Conservation (phyloP, 345 rosid genomes). For the Pistacia atlantica region DNA sequence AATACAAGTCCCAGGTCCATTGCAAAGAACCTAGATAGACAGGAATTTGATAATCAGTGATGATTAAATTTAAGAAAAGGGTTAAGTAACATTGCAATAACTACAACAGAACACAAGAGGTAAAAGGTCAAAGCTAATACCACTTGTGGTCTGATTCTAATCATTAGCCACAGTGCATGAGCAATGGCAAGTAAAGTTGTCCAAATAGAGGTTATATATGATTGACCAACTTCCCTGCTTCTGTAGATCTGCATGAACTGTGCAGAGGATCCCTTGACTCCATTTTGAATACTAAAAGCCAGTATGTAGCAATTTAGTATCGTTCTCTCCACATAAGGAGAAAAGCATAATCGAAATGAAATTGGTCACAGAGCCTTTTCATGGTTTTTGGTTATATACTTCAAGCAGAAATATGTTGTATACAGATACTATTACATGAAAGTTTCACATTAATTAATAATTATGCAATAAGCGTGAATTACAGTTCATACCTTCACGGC, state of each 20-base stretch:
- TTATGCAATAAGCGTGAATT: no score
- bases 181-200: conserved; percentile 67
- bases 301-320: no score
- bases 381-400: no score
- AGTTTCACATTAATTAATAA: no score
- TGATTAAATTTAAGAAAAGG: conserved; percentile 9
- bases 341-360: no score
- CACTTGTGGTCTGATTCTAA: conserved; percentile 84
- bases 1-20: conserved; percentile 92
- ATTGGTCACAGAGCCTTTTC: no score
- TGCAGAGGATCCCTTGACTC: conserved; percentile 30
- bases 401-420: no score
- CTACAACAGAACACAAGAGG: not conserved
- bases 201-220: conserved; percentile 82
- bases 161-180: conserved; percentile 78
- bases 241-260: conserved; percentile 77
- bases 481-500: no score
- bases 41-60: conserved; percentile 3
- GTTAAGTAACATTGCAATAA: conserved; percentile 1
- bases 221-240: conserved; percentile 97
- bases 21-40: conserved; percentile 69
- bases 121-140: conserved; percentile 40
- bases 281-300: conserved; percentile 26
- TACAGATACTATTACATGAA: no score
- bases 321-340: no score